Percentiles rank a stretch among this genome's conserved stretches.
Conservation (phyloP, 352 stramenopile genomes). For the Aphanomyces euteiches region DNA sequence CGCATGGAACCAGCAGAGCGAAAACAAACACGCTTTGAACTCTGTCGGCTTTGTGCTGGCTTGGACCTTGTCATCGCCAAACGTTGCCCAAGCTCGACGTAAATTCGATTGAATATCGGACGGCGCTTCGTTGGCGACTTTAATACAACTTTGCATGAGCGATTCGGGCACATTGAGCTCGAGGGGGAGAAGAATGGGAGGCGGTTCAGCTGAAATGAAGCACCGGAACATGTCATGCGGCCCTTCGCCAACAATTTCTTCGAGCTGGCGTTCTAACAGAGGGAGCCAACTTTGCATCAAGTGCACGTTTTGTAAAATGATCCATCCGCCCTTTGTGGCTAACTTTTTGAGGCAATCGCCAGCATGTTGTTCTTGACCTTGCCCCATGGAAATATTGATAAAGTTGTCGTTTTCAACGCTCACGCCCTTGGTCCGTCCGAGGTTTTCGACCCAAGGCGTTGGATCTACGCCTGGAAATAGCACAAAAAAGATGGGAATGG, state of each 20-base stretch:
- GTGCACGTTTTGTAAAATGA: constrained; percentile 95
- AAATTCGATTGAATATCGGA: constrained; percentile 95
- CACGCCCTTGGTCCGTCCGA: constrained; percentile 84
- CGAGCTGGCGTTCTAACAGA: constrained; percentile 89
- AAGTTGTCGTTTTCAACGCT: constrained; percentile 92
- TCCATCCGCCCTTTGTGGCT: constrained; percentile 91
- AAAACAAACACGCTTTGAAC: constrained; percentile 93
- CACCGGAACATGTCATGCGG: constrained; percentile 93
- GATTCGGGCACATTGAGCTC: constrained; percentile 97
- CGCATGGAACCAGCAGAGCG: constrained; percentile 94
- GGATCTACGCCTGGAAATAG: constrained; percentile 93
- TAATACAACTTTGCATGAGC: constrained; percentile 94
- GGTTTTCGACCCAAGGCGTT: constrained; percentile 92
- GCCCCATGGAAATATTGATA: constrained; percentile 93
- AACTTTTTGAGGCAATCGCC: constrained; percentile 88
- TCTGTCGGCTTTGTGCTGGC: constrained; percentile 84
- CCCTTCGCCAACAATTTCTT: constrained; percentile 83
- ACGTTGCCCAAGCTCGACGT: constrained; percentile 91
- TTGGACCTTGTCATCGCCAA: constrained; percentile 87
- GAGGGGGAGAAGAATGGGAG: constrained; percentile 73
- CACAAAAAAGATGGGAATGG: constrained; percentile 95
- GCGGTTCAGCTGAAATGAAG: constrained; percentile 94
- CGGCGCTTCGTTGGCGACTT: constrained; percentile 94
- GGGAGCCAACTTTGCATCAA: constrained; percentile 96
- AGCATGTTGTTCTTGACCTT: constrained; percentile 91